phyloP scores from a whole-genome alignment of 1,139 yeast species.

The Pichia terricola region DNA sequence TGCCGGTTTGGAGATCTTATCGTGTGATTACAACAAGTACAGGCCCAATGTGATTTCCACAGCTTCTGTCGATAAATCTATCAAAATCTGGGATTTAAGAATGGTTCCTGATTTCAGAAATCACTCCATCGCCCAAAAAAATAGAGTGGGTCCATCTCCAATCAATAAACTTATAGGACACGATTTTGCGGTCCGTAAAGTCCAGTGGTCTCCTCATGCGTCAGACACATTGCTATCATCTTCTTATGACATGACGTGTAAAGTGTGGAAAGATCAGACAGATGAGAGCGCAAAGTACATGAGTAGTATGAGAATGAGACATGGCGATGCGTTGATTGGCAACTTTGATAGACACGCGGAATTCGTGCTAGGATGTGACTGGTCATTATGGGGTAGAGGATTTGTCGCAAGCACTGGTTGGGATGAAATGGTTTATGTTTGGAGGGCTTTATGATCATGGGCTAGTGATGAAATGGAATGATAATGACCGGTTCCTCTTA shows the following conservation, averaged over 20 bases:
- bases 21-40: constrained; percentile 89
- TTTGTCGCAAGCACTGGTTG: constrained; percentile 94
- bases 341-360: constrained; percentile 71
- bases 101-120: constrained; percentile 35
- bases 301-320: constrained; percentile 29
- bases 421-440: constrained; percentile 93
- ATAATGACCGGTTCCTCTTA: no score
- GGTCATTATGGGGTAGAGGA: constrained; percentile 97
- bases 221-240: constrained; percentile 63
- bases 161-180: constrained; percentile 77
- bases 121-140: constrained; percentile 31
- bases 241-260: constrained; percentile 87
- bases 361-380: constrained; percentile 91
- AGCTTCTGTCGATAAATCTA: constrained; percentile 80
- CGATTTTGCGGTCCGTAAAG: constrained; percentile 75
- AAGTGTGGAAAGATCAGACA: constrained; percentile 74
- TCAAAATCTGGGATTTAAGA: constrained; percentile 82
- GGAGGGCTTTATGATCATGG: constrained; percentile 40
- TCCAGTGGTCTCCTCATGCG: constrained; percentile 84
- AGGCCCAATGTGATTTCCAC: constrained; percentile 70
- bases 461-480: no score
- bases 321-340: constrained; percentile 39
- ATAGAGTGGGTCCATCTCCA: constrained; percentile 55
- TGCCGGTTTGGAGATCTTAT: constrained; percentile 68
- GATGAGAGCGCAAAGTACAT: constrained; percentile 42